Base-by-base conservation (phyloP, 169 alveolate species). In the Cardiosporidium cionae region DNA sequence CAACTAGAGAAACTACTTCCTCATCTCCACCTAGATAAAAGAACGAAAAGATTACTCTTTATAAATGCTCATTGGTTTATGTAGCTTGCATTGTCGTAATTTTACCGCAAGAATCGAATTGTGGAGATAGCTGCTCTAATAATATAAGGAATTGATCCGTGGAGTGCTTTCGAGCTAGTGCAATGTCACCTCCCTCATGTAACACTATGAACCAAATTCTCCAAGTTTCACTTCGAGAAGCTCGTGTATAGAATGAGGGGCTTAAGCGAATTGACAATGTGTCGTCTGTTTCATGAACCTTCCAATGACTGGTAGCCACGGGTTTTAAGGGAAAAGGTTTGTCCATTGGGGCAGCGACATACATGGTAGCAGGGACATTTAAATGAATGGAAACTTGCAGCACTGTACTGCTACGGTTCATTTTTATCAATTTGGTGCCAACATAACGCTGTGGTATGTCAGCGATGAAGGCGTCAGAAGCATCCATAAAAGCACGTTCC, bases 11-110 rank as follows among this genome's bases (percentile, higher is more conserved):
- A 6, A 74, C 36, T 28, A 64, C 72, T 62, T 64, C 64, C 23
- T 74, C 81, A 34, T 68, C 75, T 7, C 81, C 81, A 0, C 81
- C 81, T 74, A 54, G 9, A 25, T 29, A 69, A 7, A 1, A 67
- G 4, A 32, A 9, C 35, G 31, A 2, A 6, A 0, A 22, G 25
- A 31, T 7, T 32, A 65, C n/a, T 9, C 44, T 16, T 9, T n/a
- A 63, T 16, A n/a, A 9, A 16, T 63, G 22, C 66, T 29, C 25
- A 68, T 25, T 22, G 22, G 73, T 16, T 4, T 29, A 29, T 66
- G 28, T 28, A 52, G 70, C 69, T 6, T 54, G 68, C 31, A 29
- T 5, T 32, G 9, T 44, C 0, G 16, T 0, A 36, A 27, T 22
- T 31, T 44, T 68, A 1, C 72, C 53, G 58, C 77, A 27, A 23